Evolutionary conservation across 1,284 basidiomycete genomes (phyloP).

Genomic region (Cutaneotrichosporon sp.): DNA sequence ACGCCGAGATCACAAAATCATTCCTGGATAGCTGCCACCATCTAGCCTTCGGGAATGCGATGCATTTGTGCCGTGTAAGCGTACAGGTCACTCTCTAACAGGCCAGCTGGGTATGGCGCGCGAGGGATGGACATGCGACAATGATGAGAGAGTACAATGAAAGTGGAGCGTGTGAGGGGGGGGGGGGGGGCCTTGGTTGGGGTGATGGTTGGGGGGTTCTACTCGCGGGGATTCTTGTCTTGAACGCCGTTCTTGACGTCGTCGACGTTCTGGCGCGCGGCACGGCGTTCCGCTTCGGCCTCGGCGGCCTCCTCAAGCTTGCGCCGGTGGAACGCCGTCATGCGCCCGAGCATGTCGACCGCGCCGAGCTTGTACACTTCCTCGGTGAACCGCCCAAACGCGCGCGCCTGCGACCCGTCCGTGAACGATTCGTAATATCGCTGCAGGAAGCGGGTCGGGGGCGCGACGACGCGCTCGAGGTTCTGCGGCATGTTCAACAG

Average conservation of each 20-base stretch:
- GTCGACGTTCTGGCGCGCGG: conserved; percentile 5
- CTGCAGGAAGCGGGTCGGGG: conserved; percentile 25
- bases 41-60: neutral
- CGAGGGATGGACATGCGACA: no score
- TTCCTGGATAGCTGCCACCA: no score
- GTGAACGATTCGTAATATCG: conserved; percentile 26
- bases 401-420: conserved; percentile 30
- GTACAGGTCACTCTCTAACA: neutral
- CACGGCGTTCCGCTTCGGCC: conserved; percentile 1
- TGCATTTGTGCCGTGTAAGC: conserved; percentile 7
- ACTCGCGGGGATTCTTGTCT: conserved; percentile 15
- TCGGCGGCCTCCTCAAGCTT: neutral
- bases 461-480: conserved; percentile 22
- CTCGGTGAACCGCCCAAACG: conserved; percentile 4
- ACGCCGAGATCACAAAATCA: no score
- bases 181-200: no score
- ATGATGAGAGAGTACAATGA: neutral
- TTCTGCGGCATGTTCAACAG: conserved; percentile 22
- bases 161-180: neutral
- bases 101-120: neutral
- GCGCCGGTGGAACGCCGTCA: conserved; percentile 4
- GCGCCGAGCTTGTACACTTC: conserved; percentile 26
- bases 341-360: conserved; percentile 23
- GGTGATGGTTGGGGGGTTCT: neutral
- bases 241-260: neutral